Evolutionary conservation across 225 moss, liverwort and hornwort genomes (phyloP), one percentile per base, ranked within the genome.

Genomic region (Straminergon stramineum): DNA sequence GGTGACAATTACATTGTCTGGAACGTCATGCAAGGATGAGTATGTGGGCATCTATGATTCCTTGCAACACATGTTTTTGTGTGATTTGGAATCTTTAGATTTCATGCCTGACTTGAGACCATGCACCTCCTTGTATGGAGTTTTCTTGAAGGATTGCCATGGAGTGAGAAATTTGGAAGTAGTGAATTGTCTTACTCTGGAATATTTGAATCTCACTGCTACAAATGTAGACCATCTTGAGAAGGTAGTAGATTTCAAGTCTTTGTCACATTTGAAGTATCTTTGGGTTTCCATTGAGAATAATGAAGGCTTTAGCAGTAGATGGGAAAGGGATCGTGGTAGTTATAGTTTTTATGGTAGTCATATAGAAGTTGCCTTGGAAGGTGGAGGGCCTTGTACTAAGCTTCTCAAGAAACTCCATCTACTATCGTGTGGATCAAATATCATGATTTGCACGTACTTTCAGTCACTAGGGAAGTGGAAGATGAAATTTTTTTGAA

Each of bases 201-300:
- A 7, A 0, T n/a, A n/a, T n/a, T 51, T 83, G 63, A 0, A 2
- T 1, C 20, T 51, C 0, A 0, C 0, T 13, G 7, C 0, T 19
- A 2, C 52, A 0, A 0, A 7, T 75, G 32, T 32, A 32, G 0
- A 20, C 21, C 52, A 13, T 13, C 34, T 52, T 52, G 15, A 45
- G 8, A 43, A 6, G 18, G 9, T 62, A 21, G 0, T 62, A 19
- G 41, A 9, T 63, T 63, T 82, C 2, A 6, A 62, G 7, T 82
- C 13, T 32, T 43, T 82, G n/a, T n/a, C n/a, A 14, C 20, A 14
- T n/a, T n/a, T n/a, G n/a, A n/a, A n/a, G n/a, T n/a, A 14, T 63
- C 45, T 61, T 45, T 82, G 22, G 21, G n/a, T n/a, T n/a, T n/a
- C n/a, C n/a, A n/a, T n/a, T n/a, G n/a, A n/a, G n/a, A n/a, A n/a